Evolutionary conservation across 805 yeast genomes (phyloP).

Genomic region (Teunomyces cretensis): DNA sequence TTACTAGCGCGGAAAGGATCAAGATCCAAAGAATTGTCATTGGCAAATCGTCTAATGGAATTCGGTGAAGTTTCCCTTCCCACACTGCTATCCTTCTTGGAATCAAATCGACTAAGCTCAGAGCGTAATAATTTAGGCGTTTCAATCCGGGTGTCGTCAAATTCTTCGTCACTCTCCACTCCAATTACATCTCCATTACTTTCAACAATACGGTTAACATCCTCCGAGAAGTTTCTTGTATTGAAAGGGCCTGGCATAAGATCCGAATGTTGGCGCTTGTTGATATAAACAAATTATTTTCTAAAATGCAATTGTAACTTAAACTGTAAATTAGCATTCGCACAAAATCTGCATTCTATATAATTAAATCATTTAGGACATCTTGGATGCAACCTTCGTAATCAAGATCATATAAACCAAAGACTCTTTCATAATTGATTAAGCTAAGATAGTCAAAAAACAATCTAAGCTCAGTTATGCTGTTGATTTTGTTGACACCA

Average conservation of each 20-base stretch:
- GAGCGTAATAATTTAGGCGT: conserved; percentile 19
- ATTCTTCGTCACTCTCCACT: conserved; percentile 23
- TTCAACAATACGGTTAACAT: neutral
- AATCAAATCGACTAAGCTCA: neutral
- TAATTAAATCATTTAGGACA: conserved; percentile 52
- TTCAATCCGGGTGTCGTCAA: conserved; percentile 29
- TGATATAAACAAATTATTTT: neutral
- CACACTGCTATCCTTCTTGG: no score
- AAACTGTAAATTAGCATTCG: conserved; percentile 1
- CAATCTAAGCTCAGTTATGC: conserved; percentile 50
- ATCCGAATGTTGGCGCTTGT: neutral
- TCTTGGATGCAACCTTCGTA: conserved; percentile 52
- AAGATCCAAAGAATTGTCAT: no score
- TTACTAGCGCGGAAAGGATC: no score
- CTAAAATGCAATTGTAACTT: conserved; percentile 1
- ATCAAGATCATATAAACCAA: conserved; percentile 42
- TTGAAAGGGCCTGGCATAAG: neutral
- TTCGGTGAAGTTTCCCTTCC: no score
- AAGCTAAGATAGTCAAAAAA: conserved; percentile 69
- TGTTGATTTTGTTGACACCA: conserved; percentile 40
- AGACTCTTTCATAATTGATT: conserved; percentile 63
- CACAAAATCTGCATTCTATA: neutral
- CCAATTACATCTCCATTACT: neutral
- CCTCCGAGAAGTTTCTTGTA: neutral
- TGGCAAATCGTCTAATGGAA: no score